Conservation (phyloP, 2,329 filamentous ascomycete species). For the Geosmithia morbida region DNA sequence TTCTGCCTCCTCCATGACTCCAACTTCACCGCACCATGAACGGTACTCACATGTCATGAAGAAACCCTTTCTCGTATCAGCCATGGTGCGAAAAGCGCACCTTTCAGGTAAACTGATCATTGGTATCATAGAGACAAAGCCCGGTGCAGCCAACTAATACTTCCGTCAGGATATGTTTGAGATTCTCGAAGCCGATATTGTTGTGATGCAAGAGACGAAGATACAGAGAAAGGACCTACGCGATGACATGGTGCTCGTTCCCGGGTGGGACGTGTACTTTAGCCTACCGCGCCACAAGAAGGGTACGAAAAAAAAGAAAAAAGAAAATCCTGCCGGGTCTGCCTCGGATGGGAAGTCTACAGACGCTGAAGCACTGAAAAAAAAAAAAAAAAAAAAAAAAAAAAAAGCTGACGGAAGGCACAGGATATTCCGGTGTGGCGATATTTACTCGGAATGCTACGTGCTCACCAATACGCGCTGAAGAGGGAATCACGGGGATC, state of each 20-base stretch:
- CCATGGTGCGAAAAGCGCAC: conserved; percentile 63
- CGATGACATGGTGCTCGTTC: conserved; percentile 91
- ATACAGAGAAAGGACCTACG: conserved; percentile 84
- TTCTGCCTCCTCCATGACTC: conserved; percentile 1
- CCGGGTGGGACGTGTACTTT: conserved; percentile 94
- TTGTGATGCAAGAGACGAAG: conserved; percentile 92
- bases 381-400: no score
- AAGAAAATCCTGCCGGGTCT: conserved; percentile 5
- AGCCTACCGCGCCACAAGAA: conserved; percentile 90
- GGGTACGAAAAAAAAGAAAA: conserved; percentile 32
- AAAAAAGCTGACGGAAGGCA: no score
- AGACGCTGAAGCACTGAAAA: no score
- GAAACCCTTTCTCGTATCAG: conserved; percentile 73
- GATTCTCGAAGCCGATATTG: conserved; percentile 78
- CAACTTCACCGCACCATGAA: neutral
- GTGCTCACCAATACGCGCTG: conserved; percentile 76
- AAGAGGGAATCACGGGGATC: conserved; percentile 83
- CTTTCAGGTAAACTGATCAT: conserved; percentile 40
- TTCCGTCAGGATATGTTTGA: conserved; percentile 75
- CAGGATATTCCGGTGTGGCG: conserved; percentile 89
- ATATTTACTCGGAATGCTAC: conserved; percentile 84
- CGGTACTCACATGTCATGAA: conserved; percentile 13
- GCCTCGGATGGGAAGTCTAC: neutral
- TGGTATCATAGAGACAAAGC: neutral
- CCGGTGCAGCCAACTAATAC: neutral